A percentile compares a stretch with the other conserved stretches of the same genome.
phyloP scores from a whole-genome alignment of 2,329 filamentous ascomycete genomes.

The Beauveria asiatica region DNA sequence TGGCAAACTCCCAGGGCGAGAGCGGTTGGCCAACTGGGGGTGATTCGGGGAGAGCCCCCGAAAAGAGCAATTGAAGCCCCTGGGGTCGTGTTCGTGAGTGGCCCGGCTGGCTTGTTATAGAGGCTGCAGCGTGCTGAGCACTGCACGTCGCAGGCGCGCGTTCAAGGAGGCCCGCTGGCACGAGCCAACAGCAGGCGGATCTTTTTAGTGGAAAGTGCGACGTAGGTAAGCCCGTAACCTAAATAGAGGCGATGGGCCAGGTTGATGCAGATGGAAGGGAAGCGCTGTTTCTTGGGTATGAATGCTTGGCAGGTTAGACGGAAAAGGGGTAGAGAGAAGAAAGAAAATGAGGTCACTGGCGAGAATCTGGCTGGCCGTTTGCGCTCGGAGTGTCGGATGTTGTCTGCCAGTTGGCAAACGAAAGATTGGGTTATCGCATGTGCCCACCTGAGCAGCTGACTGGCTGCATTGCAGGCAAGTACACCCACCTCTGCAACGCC shows the following conservation, averaged over 20 bases:
- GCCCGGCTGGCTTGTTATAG: background rate
- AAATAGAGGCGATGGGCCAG: background rate
- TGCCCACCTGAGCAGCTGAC: background rate
- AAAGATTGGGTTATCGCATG: background rate
- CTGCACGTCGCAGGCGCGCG: background rate
- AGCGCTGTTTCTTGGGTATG: background rate
- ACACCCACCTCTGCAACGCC: too few species aligned
- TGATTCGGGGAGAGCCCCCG: background rate
- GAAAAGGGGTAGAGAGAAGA: background rate
- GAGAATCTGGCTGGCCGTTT: background rate
- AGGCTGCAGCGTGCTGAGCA: background rate
- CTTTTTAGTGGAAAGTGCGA: background rate
- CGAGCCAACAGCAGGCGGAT: constrained; percentile 5
- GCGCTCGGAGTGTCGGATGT: background rate
- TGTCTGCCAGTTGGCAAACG: background rate
- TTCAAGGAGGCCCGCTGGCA: background rate
- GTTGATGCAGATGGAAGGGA: background rate
- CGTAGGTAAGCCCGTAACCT: background rate
- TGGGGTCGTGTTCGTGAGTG: constrained; percentile 3
- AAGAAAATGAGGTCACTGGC: background rate
- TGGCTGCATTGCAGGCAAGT: background rate
- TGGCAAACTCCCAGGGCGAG: background rate
- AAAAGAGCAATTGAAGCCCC: background rate
- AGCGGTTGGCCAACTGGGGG: background rate
- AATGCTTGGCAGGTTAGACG: background rate